Base-by-base conservation (phyloP, 306 rosid genomes). In the Prunus mume region DNA sequence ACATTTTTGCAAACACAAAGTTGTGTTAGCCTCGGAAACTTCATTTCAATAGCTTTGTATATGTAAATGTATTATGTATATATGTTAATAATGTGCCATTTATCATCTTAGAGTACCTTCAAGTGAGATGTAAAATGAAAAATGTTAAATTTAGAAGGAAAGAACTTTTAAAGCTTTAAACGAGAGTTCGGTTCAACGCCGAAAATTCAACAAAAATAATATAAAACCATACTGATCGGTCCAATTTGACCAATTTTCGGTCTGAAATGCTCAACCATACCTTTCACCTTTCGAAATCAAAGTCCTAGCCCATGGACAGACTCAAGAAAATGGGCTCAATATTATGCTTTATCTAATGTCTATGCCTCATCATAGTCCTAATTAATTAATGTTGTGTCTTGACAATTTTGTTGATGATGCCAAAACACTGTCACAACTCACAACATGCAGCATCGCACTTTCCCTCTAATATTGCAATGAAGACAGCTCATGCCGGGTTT, bases 1-100 rank as follows among this genome's bases (percentile, higher is more conserved):
- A 61, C 2, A 2, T 69, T 76, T 85, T 80, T 52, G 5, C 51
- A 71, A 74, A 60, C 63, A 43, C 69, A 84, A 81, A 62, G 72
- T 70, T 25, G 76, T 62, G 50, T 18, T 30, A 43, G 18, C 72
- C 15, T 49, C 63, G 41, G 30, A 8, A 68, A 68, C 61, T 47
- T 68, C 70, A 51, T 72, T 20, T 66, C 64, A 46, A 25, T 34
- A 8, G 65, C 43, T 27, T 61, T 5, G 4, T 56, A 1, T 20
- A 20, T 56, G 28, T n/a, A 10, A 13, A 9, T 49, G 28, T 10
- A n/a, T 20, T 4, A 11, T 3, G 3, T 6, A 30, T 30, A 30
- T 30, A 3, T 30, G 5, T 30, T 34, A 34, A 34, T 34, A 34
- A 34, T 5, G 8, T 34, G 38, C 38, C 38, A 32, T 32, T 32